phyloP scores from a whole-genome alignment of 768 basidiomycete species.

The Lentinula guzmanii region DNA sequence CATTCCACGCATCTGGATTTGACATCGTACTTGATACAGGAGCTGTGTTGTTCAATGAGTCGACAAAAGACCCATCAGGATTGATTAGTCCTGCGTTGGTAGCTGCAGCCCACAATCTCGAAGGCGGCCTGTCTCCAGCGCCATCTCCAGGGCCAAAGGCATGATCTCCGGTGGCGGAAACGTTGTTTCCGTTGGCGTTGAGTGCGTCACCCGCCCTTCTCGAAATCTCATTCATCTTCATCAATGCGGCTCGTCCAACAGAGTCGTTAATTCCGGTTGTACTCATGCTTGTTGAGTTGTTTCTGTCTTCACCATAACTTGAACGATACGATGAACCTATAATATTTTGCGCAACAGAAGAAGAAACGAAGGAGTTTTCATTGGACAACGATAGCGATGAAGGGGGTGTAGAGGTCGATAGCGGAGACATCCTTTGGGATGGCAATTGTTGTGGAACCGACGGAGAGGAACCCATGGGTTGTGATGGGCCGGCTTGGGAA shows the following conservation, averaged over 20 bases:
- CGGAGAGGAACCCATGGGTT: background rate
- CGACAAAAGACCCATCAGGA: conserved; percentile 10
- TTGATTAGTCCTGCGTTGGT: conserved; percentile 11
- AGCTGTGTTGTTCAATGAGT: background rate
- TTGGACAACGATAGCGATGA: background rate
- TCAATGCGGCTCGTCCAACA: conserved; percentile 4
- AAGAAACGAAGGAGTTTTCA: conserved; percentile 3
- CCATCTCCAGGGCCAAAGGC: background rate
- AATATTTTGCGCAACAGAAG: conserved; percentile 1
- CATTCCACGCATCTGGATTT: conserved; percentile 11
- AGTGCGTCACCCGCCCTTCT: conserved; percentile 1
- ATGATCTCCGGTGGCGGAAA: background rate
- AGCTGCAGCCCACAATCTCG: conserved; percentile 11
- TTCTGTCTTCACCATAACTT: background rate
- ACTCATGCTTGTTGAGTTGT: background rate
- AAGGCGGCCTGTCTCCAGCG: conserved; percentile 4
- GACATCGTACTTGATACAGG: background rate
- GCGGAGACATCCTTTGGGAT: background rate
- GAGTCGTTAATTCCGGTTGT: background rate
- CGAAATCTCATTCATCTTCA: conserved; percentile 7
- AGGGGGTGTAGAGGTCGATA: background rate
- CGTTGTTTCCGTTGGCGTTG: background rate
- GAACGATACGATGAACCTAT: background rate
- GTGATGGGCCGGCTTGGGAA: background rate
- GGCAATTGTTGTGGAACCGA: background rate